Evolutionary conservation across 2,329 filamentous ascomycete species (phyloP).

Genomic region (Ophiostoma tasmaniense): DNA sequence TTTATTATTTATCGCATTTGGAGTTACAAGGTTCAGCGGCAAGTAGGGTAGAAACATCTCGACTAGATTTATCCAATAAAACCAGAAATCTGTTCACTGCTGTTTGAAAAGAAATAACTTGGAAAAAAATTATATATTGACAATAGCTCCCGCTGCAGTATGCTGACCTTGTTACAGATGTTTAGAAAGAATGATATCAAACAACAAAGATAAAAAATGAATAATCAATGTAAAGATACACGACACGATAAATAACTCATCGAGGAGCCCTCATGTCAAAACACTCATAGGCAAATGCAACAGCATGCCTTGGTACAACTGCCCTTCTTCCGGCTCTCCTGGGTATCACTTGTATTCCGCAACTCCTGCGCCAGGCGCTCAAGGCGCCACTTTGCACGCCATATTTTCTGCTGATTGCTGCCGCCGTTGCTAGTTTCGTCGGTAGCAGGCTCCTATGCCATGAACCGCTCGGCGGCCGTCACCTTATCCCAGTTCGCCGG

Average conservation of each 20-base stretch:
- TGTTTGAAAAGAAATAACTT: neutral
- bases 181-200: neutral
- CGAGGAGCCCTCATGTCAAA: neutral
- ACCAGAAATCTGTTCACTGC: neutral
- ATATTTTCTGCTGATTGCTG: neutral
- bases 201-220: neutral
- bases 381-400: neutral
- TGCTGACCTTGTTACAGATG: neutral
- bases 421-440: neutral
- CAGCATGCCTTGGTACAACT: neutral
- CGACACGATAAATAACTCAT: neutral
- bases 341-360: conserved; percentile 9
- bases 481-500: conserved; percentile 42
- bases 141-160: neutral
- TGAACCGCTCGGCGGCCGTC: conserved; percentile 24
- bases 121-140: neutral
- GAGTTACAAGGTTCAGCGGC: neutral
- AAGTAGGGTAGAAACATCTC: neutral
- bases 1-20: conserved; percentile 6
- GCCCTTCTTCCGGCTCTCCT: neutral
- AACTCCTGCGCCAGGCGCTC: neutral
- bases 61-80: neutral
- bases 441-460: conserved; percentile 20
- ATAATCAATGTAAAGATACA: neutral
- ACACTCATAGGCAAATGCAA: neutral